Conservation (phyloP, 176 grass and related monocot genomes). For the Juncus inflexus region DNA sequence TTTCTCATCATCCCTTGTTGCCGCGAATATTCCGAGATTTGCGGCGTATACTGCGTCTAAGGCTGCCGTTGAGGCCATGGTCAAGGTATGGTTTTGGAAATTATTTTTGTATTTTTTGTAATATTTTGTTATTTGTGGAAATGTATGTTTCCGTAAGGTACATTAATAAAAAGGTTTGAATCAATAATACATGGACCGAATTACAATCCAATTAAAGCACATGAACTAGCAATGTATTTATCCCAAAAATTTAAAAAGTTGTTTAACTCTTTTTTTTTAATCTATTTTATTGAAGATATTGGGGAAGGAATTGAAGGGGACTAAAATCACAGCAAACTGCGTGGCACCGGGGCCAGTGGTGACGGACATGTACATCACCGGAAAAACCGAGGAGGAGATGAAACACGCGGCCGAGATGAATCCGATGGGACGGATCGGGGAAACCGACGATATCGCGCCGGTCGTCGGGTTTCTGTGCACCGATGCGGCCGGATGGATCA, state of each 20-base stretch:
- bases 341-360: conserved; percentile 34
- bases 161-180: too few species aligned
- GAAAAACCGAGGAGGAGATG: conserved; percentile 32
- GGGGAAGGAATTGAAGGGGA: conserved; percentile 37
- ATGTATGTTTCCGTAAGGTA: too few species aligned
- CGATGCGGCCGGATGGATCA: conserved; percentile 35
- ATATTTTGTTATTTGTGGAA: too few species aligned
- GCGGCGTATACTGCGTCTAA: conserved; percentile 61
- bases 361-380: conserved; percentile 33
- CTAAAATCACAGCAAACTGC: conserved; percentile 33
- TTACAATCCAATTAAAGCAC: too few species aligned
- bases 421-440: conserved; percentile 33
- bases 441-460: conserved; percentile 29
- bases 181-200: too few species aligned
- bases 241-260: too few species aligned
- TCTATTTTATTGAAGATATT: neutral
- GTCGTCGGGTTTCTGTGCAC: conserved; percentile 36
- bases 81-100: conserved; percentile 17
- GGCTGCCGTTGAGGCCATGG: conserved; percentile 71
- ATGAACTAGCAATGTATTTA: too few species aligned
- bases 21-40: conserved; percentile 34
- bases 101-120: too few species aligned
- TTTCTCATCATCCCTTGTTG: conserved; percentile 47
- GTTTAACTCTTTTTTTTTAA: too few species aligned
- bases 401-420: neutral